Conservation (phyloP, 176 grass and related monocot species). For the Bonia amplexicaulis region DNA sequence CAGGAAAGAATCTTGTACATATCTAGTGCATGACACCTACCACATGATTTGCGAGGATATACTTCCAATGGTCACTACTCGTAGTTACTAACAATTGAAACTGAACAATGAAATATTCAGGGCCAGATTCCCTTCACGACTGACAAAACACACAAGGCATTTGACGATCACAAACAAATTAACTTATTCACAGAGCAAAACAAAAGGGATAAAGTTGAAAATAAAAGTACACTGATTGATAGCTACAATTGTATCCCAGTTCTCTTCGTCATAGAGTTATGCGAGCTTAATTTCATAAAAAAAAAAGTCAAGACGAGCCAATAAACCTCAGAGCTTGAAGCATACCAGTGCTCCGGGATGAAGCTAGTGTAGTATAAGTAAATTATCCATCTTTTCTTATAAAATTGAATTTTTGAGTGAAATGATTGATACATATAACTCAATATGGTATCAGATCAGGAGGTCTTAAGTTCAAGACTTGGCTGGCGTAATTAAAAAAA, state of each 20-base stretch:
- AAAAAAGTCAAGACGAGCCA: neutral
- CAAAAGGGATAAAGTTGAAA: neutral
- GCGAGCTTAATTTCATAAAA: neutral
- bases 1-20: neutral
- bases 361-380: too few species aligned
- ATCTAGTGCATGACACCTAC: neutral
- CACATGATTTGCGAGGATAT: neutral
- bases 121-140: neutral
- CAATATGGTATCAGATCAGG: too few species aligned
- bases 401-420: too few species aligned
- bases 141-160: neutral
- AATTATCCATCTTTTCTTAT: too few species aligned
- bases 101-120: neutral
- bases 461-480: too few species aligned
- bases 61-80: neutral
- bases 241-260: neutral
- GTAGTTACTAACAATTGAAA: neutral
- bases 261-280: neutral
- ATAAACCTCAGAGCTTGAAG: conserved; percentile 15
- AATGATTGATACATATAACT: too few species aligned
- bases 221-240: neutral
- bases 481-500: too few species aligned
- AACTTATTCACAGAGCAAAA: conserved; percentile 18
- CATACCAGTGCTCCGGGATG: conserved; percentile 4
- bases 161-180: neutral